A percentile compares a stretch with the other conserved stretches of the same genome.
These are phyloP conservation scores for Saposhnikovia divaricata DNA, from an alignment of 129 eudicot species.

Conservation along the genomic window DNA sequence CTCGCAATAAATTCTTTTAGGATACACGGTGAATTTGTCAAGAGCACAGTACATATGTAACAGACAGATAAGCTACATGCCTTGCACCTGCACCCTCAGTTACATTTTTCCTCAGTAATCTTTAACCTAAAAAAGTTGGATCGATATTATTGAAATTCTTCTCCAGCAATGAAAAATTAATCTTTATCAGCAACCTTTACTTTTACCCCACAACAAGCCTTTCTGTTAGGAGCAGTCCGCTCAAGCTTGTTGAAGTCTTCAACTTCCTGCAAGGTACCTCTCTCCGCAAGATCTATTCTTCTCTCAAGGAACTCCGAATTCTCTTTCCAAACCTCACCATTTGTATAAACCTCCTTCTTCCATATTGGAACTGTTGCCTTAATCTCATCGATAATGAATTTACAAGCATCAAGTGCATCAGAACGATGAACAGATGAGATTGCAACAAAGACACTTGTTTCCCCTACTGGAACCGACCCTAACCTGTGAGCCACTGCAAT, in stretches of 20 bases:
- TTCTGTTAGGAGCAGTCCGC: conserved; percentile 23
- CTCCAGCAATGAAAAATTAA: not conserved
- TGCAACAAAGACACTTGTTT: conserved; percentile 70
- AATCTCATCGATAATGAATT: conserved; percentile 75
- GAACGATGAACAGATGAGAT: conserved; percentile 74
- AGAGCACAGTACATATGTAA: no score
- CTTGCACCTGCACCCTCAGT: no score
- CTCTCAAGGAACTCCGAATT: conserved; percentile 74
- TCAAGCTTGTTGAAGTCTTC: conserved; percentile 28
- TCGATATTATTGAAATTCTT: not conserved
- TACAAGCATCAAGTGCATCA: conserved; percentile 79
- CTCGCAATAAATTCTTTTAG: no score
- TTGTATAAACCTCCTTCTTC: conserved; percentile 90
- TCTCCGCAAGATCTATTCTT: conserved; percentile 33
- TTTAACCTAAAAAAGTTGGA: not conserved
- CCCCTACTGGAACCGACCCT: conserved; percentile 77
- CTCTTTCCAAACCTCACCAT: conserved; percentile 96
- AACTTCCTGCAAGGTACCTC: conserved; percentile 27
- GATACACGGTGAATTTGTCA: no score
- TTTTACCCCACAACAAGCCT: conserved; percentile 43
- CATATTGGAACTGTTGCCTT: conserved; percentile 91
- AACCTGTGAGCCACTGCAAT: conserved; percentile 68
- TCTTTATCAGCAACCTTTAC: conserved; percentile 39
- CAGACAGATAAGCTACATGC: no score
- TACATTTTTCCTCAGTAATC: not conserved